Conservation (phyloP, 2,329 filamentous ascomycete species). For the Cladophialophora immunda region DNA sequence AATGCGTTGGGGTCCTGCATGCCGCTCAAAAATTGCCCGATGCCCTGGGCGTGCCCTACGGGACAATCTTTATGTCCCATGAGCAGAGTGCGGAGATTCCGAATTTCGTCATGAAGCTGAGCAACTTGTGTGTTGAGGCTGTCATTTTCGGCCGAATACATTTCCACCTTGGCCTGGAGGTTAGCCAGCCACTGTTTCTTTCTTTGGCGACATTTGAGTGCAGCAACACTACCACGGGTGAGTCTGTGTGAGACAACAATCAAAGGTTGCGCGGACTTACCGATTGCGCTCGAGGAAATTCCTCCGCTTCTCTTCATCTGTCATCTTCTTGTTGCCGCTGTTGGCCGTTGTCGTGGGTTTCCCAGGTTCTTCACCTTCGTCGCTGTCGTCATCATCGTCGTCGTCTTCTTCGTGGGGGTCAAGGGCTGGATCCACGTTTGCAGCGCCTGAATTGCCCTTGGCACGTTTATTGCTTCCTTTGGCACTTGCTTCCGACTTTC, state of each 20-base stretch:
- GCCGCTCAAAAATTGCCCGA: conserved; percentile 53
- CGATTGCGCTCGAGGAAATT: conserved; percentile 97
- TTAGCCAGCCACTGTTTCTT: conserved; percentile 99
- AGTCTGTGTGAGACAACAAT: background rate
- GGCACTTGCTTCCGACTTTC: conserved; percentile 74
- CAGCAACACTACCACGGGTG: conserved; percentile 75
- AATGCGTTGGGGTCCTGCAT: conserved; percentile 46
- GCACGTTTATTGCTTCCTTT: conserved; percentile 79
- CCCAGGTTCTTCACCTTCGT: conserved; percentile 63
- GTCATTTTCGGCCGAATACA: conserved; percentile 92
- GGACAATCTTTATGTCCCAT: conserved; percentile 97
- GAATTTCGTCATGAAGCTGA: conserved; percentile 87
- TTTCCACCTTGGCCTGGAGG: conserved; percentile 90
- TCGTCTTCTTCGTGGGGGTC: conserved; percentile 64
- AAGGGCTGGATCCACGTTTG: conserved; percentile 48
- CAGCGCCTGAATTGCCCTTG: conserved; percentile 65
- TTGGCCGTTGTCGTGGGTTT: conserved; percentile 40
- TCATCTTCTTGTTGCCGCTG: conserved; percentile 77
- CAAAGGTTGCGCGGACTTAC: conserved; percentile 62
- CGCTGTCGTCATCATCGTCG: conserved; percentile 49
- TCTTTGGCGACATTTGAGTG: conserved; percentile 93
- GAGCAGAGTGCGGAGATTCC: conserved; percentile 90
- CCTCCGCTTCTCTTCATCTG: conserved; percentile 96
- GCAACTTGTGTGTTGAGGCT: conserved; percentile 83
- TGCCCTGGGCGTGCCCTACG: conserved; percentile 83